Base-by-base conservation (phyloP, 2,329 filamentous ascomycete species). In the Orbilia blumenaviensis region DNA sequence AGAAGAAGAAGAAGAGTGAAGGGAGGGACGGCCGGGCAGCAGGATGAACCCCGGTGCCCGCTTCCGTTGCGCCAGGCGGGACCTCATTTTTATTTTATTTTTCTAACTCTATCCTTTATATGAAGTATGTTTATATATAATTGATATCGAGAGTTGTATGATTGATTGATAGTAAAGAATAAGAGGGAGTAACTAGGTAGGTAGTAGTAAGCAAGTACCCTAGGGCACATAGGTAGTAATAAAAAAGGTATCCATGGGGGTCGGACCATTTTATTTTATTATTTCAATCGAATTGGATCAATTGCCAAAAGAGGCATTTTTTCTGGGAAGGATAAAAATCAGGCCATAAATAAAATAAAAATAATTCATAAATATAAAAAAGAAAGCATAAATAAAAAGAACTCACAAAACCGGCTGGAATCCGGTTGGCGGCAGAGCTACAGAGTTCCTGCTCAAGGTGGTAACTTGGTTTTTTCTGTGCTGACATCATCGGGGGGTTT, bases 31-130 rank as follows among this genome's bases (percentile, higher is more conserved):
- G 60, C 12, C n/a, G n/a, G 67, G 66, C 56, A 72, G 67, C 48
- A 64, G 67, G 50, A 72, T 72, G 67, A 72, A 72, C 16, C 67
- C 67, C 60, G 67, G 67, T 16, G 67, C 16, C 32, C 67, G 42
- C 21, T 66, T 72, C 41, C 67, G 38, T 41, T 64, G 67, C 2
- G 41, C 60, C n/a, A 72, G 32, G 10, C 67, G 52, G 7, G 67
- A 66, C 25, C 46, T 58, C 67, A 64, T 72, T 16, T 36, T 46
- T 16, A 7, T 10, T 32, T 10, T 34, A 5, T 32, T 3, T 9
- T 41, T 10, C n/a, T 7, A 8, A 34, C 18, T 9, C 8, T 36
- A 23, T 56, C 1, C 12, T 41, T 23, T 41, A 29, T 29, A 32
- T n/a, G n/a, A n/a, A n/a, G 44, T 44, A 21, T 44, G 9, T 44